A percentile compares a stretch with the other conserved stretches of the same genome.
phyloP scores from a whole-genome alignment of 805 yeast genomes.

The Candida ipomoeae region DNA sequence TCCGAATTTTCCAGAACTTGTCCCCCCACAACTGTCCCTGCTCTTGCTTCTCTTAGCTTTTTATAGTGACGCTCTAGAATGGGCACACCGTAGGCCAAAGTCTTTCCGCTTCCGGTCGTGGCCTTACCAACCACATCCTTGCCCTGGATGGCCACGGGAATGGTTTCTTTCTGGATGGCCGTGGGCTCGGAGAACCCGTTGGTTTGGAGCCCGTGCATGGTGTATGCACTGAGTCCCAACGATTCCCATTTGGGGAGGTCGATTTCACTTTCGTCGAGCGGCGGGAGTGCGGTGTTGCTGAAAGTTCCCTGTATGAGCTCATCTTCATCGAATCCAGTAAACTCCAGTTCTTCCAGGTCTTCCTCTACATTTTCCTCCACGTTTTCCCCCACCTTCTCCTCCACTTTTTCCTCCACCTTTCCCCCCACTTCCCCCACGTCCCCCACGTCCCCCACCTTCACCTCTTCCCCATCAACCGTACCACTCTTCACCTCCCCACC shows the following conservation, averaged over 20 bases:
- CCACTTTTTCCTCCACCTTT: constrained; percentile 8
- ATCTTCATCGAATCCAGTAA: constrained; percentile 22
- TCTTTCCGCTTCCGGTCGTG: constrained; percentile 96
- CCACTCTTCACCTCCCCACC: constrained; percentile 8
- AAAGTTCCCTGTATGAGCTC: background rate
- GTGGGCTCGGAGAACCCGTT: constrained; percentile 71
- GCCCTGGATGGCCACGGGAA: constrained; percentile 71
- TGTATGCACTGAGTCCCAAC: constrained; percentile 46
- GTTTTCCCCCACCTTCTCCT: too few species aligned
- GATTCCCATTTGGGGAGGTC: constrained; percentile 61
- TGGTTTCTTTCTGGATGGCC: constrained; percentile 70
- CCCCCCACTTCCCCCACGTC: background rate
- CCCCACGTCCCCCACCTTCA: constrained; percentile 1
- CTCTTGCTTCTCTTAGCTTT: background rate
- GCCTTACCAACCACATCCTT: constrained; percentile 92
- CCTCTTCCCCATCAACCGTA: background rate
- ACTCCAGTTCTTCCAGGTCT: constrained; percentile 13
- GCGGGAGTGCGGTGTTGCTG: constrained; percentile 7
- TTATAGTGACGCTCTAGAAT: constrained; percentile 62
- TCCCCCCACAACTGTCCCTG: too few species aligned
- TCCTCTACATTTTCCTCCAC: constrained; percentile 19
- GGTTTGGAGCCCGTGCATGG: constrained; percentile 57
- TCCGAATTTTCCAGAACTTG: too few species aligned
- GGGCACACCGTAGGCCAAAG: constrained; percentile 93
- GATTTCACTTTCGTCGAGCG: constrained; percentile 32